A percentile compares a stretch with the other conserved stretches of the same genome.
These are phyloP conservation scores for Wickerhamomyces sp. DNA, from an alignment of 1,139 yeast genomes.

Conservation along the genomic window DNA sequence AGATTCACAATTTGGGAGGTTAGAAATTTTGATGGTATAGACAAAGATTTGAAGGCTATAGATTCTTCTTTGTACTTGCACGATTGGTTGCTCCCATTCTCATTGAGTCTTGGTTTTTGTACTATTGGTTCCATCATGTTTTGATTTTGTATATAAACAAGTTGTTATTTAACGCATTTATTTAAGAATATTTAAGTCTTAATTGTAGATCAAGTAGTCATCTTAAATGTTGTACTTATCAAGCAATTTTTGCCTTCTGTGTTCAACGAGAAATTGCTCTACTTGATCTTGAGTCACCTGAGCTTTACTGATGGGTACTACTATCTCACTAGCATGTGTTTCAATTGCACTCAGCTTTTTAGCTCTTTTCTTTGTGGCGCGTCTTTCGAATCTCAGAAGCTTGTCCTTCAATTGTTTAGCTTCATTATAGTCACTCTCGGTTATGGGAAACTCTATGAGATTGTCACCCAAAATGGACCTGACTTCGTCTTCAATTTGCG, in stretches of 20 bases:
- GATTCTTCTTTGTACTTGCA: not conserved
- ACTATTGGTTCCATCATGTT: not conserved
- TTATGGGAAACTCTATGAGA: not conserved
- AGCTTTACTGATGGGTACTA: not conserved
- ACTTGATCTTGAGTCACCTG: constrained; percentile 30
- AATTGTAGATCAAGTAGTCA: not conserved
- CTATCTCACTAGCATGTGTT: not conserved
- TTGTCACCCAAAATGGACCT: constrained; percentile 9
- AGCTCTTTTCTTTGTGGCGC: constrained; percentile 13
- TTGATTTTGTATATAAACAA: constrained; percentile 2
- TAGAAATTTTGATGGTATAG: too few relatives aligned
- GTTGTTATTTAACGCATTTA: constrained; percentile 4
- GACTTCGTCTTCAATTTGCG: constrained; percentile 17
- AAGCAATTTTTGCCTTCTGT: constrained; percentile 39
- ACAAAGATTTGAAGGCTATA: not conserved
- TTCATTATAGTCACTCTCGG: constrained; percentile 8
- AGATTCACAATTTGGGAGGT: too few relatives aligned
- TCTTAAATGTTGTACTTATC: constrained; percentile 24
- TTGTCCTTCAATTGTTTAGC: constrained; percentile 13
- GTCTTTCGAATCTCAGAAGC: constrained; percentile 16
- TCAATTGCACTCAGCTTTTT: constrained; percentile 1
- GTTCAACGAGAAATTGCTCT: constrained; percentile 41
- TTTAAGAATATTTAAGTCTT: not conserved
- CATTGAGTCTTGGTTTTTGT: too few relatives aligned
- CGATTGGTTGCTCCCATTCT: too few relatives aligned